phyloP scores from a whole-genome alignment of 1,284 basidiomycete genomes.

The Moesziomyces antarcticus region DNA sequence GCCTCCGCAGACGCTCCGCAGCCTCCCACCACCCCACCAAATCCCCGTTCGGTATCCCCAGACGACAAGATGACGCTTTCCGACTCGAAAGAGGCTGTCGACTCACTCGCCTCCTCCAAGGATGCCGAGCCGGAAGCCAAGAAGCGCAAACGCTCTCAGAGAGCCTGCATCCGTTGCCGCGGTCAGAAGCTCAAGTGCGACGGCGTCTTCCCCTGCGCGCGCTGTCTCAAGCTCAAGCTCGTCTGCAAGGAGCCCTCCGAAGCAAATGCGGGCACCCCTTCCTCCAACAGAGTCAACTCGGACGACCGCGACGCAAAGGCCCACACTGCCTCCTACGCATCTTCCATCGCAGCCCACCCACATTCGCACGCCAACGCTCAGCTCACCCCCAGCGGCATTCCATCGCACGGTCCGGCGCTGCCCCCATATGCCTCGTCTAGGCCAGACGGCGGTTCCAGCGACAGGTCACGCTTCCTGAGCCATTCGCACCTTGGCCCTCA shows the following conservation, averaged over 20 bases:
- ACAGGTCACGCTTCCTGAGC: conserved; percentile 2
- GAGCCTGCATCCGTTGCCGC: conserved; percentile 46
- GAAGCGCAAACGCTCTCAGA: conserved; percentile 49
- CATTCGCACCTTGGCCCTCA: conserved; percentile 5
- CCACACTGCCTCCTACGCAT: conserved; percentile 21
- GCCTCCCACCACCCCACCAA: conserved; percentile 16
- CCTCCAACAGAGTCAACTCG: conserved; percentile 24
- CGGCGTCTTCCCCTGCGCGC: conserved; percentile 45
- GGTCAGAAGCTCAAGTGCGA: conserved; percentile 52
- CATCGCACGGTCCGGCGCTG: conserved; percentile 5
- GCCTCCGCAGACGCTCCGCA: conserved; percentile 12
- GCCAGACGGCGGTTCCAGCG: conserved; percentile 5
- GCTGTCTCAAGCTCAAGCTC: conserved; percentile 48
- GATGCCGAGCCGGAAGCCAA: conserved; percentile 41
- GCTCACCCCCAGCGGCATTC: conserved; percentile 25
- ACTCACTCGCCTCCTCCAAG: conserved; percentile 10
- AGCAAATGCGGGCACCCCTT: conserved; percentile 17
- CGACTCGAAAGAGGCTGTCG: conserved; percentile 18
- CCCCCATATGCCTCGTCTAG: conserved; percentile 5
- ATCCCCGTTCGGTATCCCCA: conserved; percentile 20
- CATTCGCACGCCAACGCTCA: conserved; percentile 23
- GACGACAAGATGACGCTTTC: conserved; percentile 22
- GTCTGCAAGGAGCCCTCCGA: conserved; percentile 49
- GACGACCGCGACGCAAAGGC: conserved; percentile 28
- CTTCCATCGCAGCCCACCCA: conserved; percentile 17